Evolutionary conservation across 2,329 filamentous ascomycete species (phyloP).

Genomic region (Metarhizium robertsii): DNA sequence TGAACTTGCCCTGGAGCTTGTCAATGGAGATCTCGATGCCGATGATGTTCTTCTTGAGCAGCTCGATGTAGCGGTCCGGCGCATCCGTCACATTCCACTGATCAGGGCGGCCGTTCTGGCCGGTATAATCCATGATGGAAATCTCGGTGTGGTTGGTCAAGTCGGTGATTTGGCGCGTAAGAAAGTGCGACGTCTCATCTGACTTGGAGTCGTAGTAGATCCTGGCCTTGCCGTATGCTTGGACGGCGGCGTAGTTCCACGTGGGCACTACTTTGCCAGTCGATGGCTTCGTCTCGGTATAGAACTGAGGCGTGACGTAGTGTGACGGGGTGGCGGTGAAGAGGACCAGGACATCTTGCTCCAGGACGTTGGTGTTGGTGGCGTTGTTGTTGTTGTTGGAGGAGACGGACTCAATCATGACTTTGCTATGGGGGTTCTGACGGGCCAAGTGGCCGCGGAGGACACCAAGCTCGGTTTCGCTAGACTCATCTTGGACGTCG

Average conservation of each 20-base stretch:
- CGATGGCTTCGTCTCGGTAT: constrained; percentile 52
- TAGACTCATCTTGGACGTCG: constrained; percentile 34
- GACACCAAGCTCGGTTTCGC: constrained; percentile 27
- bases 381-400: constrained; percentile 8
- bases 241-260: constrained; percentile 60
- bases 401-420: constrained; percentile 39
- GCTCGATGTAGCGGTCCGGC: constrained; percentile 42
- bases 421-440: constrained; percentile 54
- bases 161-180: constrained; percentile 42
- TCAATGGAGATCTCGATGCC: constrained; percentile 51
- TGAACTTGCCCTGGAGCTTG: constrained; percentile 50
- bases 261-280: constrained; percentile 56
- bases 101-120: constrained; percentile 13
- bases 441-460: constrained; percentile 55
- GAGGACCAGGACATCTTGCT: constrained; percentile 50
- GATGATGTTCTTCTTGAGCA: constrained; percentile 47
- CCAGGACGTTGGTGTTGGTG: constrained; percentile 13
- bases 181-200: constrained; percentile 33
- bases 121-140: constrained; percentile 46
- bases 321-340: constrained; percentile 51
- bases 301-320: constrained; percentile 62
- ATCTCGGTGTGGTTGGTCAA: constrained; percentile 42
- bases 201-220: constrained; percentile 42
- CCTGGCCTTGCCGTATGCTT: constrained; percentile 50
- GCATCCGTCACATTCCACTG: constrained; percentile 51